Evolutionary conservation across 2,329 filamentous ascomycete species (phyloP).

Genomic region (Verruconis gallopava): DNA sequence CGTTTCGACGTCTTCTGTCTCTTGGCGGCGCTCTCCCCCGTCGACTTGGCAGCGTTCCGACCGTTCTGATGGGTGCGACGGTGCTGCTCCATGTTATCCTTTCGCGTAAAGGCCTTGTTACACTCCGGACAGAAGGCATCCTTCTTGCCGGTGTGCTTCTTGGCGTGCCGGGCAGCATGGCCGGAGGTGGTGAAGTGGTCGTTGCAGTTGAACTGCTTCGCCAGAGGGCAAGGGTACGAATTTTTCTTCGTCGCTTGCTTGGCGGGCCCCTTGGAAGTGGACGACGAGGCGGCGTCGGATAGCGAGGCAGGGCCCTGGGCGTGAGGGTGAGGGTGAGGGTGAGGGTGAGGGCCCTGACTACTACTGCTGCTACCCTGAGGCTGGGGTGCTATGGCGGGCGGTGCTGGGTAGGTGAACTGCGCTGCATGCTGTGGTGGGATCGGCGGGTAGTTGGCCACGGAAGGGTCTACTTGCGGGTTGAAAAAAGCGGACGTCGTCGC

Average conservation of each 20-base stretch:
- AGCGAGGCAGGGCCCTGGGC: neutral
- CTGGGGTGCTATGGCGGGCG: conserved; percentile 9
- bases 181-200: conserved; percentile 77
- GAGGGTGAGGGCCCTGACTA: conserved; percentile 2
- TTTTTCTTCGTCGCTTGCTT: conserved; percentile 7
- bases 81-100: conserved; percentile 83
- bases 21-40: conserved; percentile 7
- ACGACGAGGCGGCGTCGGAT: neutral
- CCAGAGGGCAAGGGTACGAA: conserved; percentile 50
- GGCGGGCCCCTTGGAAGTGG: conserved; percentile 1
- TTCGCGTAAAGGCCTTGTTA: conserved; percentile 67
- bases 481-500: conserved; percentile 9
- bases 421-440: neutral
- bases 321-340: no score
- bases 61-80: conserved; percentile 57
- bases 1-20: neutral
- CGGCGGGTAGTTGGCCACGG: conserved; percentile 1
- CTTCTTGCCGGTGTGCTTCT: conserved; percentile 74
- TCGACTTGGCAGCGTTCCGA: conserved; percentile 25
- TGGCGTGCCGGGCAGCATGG: conserved; percentile 72
- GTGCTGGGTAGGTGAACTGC: conserved; percentile 6
- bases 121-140: conserved; percentile 58
- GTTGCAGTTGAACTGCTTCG: conserved; percentile 56
- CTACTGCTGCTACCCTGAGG: no score
- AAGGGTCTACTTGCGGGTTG: neutral